A percentile compares a stretch with the other conserved stretches of the same genome.
phyloP scores from a whole-genome alignment of 1,139 yeast species.

The Hansenula sp. region DNA sequence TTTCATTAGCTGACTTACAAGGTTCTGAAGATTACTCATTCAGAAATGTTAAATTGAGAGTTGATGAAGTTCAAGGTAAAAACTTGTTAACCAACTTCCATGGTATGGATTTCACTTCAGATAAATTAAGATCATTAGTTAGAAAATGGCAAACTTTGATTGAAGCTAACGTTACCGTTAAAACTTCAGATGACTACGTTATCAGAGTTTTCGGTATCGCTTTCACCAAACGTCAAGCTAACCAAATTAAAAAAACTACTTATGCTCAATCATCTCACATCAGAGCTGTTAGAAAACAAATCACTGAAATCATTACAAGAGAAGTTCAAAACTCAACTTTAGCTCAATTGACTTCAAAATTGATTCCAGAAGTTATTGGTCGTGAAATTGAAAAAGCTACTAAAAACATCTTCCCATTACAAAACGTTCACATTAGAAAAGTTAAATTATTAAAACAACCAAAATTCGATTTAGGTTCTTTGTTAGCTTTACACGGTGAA shows the following conservation, averaged over 20 bases:
- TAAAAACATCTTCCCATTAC: constrained; percentile 75
- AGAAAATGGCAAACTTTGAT: constrained; percentile 89
- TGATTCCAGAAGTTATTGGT: constrained; percentile 83
- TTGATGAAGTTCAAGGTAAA: constrained; percentile 87
- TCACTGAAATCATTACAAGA: constrained; percentile 75
- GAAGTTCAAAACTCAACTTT: constrained; percentile 77
- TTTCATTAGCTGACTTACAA: constrained; percentile 80
- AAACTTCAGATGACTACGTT: constrained; percentile 84
- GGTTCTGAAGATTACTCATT: constrained; percentile 86
- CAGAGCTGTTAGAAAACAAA: constrained; percentile 77
- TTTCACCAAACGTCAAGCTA: constrained; percentile 81
- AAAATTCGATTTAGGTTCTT: constrained; percentile 79
- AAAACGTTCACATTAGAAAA: constrained; percentile 84
- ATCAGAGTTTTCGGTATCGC: constrained; percentile 82
- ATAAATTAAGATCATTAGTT: constrained; percentile 80
- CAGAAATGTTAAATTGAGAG: constrained; percentile 82
- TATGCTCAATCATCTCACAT: constrained; percentile 84
- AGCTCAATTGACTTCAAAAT: constrained; percentile 78
- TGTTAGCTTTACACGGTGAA: constrained; percentile 86
- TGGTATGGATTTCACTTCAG: constrained; percentile 85
- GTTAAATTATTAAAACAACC: constrained; percentile 85
- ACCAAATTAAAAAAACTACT: constrained; percentile 83
- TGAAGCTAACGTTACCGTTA: constrained; percentile 83
- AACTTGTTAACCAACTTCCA: constrained; percentile 88
- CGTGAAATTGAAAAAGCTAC: constrained; percentile 83